Conservation (phyloP, 805 yeast species). For the Kodamaea restingae region DNA sequence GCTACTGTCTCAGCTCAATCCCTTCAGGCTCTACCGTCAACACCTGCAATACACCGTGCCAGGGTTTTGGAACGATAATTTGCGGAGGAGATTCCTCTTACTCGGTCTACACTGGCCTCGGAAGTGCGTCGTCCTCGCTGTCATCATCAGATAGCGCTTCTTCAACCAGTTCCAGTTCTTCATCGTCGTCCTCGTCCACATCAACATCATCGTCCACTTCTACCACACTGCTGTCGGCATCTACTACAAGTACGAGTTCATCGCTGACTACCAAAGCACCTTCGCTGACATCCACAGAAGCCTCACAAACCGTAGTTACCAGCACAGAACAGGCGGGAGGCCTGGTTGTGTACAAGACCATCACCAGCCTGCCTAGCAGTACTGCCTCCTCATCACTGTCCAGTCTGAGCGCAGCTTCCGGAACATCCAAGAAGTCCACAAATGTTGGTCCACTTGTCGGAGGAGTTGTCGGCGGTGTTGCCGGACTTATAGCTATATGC, state of each 20-base stretch:
- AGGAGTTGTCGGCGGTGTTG: slow-evolving; percentile 44
- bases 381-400: slow-evolving; percentile 2
- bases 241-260: slow-evolving; percentile 6
- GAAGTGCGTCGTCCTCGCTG: slow-evolving; percentile 4
- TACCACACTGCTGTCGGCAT: slow-evolving; percentile 6
- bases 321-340: slow-evolving; percentile 3
- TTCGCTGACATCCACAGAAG: no score
- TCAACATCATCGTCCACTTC: not conserved
- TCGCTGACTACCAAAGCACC: no score
- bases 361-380: slow-evolving; percentile 9
- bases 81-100: slow-evolving; percentile 39
- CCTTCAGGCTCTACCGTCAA: slow-evolving; percentile 24
- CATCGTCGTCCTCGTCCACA: slow-evolving; percentile 2
- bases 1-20: slow-evolving; percentile 33
- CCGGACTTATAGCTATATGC: slow-evolving; percentile 24
- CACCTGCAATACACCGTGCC: slow-evolving; percentile 29
- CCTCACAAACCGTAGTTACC: slow-evolving; percentile 3
- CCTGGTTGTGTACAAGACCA: slow-evolving; percentile 10
- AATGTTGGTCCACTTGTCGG: slow-evolving; percentile 42
- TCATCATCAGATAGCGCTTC: slow-evolving; percentile 2
- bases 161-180: not conserved
- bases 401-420: no score
- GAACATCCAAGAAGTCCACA: slow-evolving; percentile 26
- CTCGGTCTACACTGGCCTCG: slow-evolving; percentile 25
- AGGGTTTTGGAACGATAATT: slow-evolving; percentile 29